A percentile compares a stretch with the other conserved stretches of the same genome.
Conservation (phyloP, 331 rosid genomes). For the Malus hybrid region DNA sequence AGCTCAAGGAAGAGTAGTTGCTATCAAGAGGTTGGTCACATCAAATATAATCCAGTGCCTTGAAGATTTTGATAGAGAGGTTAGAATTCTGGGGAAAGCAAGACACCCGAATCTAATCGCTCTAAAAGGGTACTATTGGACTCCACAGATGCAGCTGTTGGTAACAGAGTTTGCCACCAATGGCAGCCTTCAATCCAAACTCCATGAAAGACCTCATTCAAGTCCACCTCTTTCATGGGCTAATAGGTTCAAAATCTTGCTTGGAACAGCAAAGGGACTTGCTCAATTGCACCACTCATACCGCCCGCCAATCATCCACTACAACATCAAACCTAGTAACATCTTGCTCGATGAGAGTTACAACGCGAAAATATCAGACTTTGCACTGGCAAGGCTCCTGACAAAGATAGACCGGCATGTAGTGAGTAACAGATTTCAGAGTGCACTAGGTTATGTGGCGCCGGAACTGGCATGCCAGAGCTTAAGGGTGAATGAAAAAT, state of each 20-base stretch:
- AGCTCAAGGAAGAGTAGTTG: constrained; percentile 53
- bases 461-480: constrained; percentile 90
- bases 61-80: constrained; percentile 84
- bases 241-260: constrained; percentile 63
- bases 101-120: constrained; percentile 62
- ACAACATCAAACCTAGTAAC: constrained; percentile 85
- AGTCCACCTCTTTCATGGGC: constrained; percentile 64
- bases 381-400: constrained; percentile 64
- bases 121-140: constrained; percentile 81
- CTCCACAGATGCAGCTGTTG: constrained; percentile 65
- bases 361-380: constrained; percentile 76
- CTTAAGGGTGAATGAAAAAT: constrained; percentile 90
- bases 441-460: constrained; percentile 78
- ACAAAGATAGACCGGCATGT: constrained; percentile 63
- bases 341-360: constrained; percentile 60
- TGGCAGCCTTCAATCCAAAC: constrained; percentile 67
- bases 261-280: constrained; percentile 82
- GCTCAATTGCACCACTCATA: constrained; percentile 77
- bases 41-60: constrained; percentile 53
- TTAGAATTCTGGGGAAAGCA: constrained; percentile 66
- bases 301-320: constrained; percentile 74
- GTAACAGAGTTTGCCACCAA: constrained; percentile 63
- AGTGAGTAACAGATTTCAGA: constrained; percentile 65
- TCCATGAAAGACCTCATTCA: constrained; percentile 66
- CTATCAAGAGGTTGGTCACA: constrained; percentile 66